These are phyloP conservation scores for Colletotrichum liaoningense DNA, from an alignment of 2,329 filamentous ascomycete genomes.

Conservation along the genomic window DNA sequence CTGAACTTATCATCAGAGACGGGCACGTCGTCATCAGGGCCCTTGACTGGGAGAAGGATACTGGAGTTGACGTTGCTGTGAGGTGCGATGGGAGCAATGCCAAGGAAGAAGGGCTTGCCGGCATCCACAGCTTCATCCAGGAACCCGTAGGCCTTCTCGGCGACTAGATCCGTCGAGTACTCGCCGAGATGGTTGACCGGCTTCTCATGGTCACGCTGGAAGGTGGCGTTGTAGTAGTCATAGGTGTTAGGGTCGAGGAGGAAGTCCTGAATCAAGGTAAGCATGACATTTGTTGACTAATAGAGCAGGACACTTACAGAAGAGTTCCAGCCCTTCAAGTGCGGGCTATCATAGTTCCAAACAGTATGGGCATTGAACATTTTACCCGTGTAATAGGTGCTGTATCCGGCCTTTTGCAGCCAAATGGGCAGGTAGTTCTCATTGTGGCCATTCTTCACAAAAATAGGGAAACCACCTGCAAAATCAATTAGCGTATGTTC, in stretches of 20 bases:
- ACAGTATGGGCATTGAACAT: slow-evolving; percentile 63
- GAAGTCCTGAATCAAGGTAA: slow-evolving; percentile 48
- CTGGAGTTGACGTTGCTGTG: slow-evolving; percentile 44
- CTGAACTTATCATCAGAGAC: slow-evolving; percentile 61
- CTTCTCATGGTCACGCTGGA: slow-evolving; percentile 67
- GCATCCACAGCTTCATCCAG: slow-evolving; percentile 70
- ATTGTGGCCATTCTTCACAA: slow-evolving; percentile 61
- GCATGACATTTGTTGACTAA: fast-evolving
- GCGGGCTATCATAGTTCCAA: slow-evolving; percentile 62
- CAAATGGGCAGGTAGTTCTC: slow-evolving; percentile 62
- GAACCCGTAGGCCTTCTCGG: slow-evolving; percentile 68
- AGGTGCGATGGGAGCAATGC: slow-evolving; percentile 59
- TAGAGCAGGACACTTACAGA: slow-evolving; percentile 45
- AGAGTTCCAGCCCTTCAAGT: slow-evolving; percentile 66
- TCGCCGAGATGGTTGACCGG: slow-evolving; percentile 53
- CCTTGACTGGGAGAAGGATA: slow-evolving; percentile 63
- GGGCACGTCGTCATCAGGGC: slow-evolving; percentile 64
- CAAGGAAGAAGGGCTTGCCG: slow-evolving; percentile 65
- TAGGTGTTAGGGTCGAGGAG: slow-evolving; percentile 76
- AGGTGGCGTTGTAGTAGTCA: slow-evolving; percentile 73
- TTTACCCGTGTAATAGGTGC: slow-evolving; percentile 67
- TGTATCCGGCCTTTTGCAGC: slow-evolving; percentile 62
- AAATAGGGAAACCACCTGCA: slow-evolving; percentile 58
- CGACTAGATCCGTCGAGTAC: slow-evolving; percentile 67
- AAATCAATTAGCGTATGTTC: slow-evolving; percentile 30